Base-by-base conservation (phyloP, 2,329 filamentous ascomycete species). In the Hymenoscyphus fructigenus region DNA sequence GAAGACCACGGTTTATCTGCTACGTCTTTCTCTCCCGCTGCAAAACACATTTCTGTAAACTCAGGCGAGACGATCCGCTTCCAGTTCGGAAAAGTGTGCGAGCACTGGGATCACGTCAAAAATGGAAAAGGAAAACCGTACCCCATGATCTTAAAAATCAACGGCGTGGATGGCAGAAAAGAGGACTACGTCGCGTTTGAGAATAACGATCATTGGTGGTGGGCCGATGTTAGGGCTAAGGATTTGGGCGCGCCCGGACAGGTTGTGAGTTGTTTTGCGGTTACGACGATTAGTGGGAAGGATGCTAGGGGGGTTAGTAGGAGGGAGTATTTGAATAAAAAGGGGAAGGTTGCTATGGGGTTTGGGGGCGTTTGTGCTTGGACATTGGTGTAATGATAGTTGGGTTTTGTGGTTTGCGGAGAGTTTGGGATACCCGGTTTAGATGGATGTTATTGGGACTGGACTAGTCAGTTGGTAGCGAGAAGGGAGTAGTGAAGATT, bases 201-300 rank as follows among this genome's bases (percentile, higher is more conserved):
- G 59, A 90, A 86, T n/a, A 90, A 94, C 66, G 91, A 90, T 15
- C 90, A 85, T 73, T 88, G 89, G 78, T 96, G 90, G 86, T 96
- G 91, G 87, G 78, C 87, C 1, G 94, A 97, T 77, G 84, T 97
- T 3, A 80, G 83, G 29, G 83, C 86, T 0, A 77, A 80, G 36
- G 84, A 88, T 64, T 78, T 96, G 23, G 92, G 92, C 0, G 81
- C 81, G 0, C 85, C 88, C 0, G 91, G 91, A 0, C 86, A 93
- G 77, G 85, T 83, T 61, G 79, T 94, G 5, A 83, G 83, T 69
- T 77, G 95, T 34, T 85, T 85, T 64, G 85, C 86, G 23, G 80
- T 96, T 44, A 84, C 81, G 59, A 77, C 74, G 26, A 66, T 78
- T 60, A 76, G 79, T 68, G 79, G 79, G n/a, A 65, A 67, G 58